Evolutionary conservation across 768 basidiomycete genomes (phyloP).

Genomic region (Rickenella mellea): DNA sequence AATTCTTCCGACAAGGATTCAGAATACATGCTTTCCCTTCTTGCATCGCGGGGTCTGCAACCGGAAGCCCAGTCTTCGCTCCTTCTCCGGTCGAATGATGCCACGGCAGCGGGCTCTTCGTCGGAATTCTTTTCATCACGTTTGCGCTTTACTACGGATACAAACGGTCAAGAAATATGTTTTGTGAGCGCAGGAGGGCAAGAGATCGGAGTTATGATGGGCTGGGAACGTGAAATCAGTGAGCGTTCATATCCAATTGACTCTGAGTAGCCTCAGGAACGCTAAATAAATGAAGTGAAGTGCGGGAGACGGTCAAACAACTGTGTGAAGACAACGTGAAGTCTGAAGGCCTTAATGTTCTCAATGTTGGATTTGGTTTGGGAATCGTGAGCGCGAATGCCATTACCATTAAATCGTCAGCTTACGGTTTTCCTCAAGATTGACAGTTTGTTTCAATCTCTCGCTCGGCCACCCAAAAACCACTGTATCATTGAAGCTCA

Average conservation of each 20-base stretch:
- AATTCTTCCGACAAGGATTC: constrained; percentile 6
- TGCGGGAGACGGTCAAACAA: constrained; percentile 67
- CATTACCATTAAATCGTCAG: background rate
- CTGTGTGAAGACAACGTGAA: constrained; percentile 49
- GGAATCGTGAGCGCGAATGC: constrained; percentile 58
- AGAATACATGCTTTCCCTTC: constrained; percentile 66
- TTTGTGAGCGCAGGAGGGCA: constrained; percentile 52
- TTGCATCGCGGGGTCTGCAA: constrained; percentile 35
- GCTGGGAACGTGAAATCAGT: constrained; percentile 88
- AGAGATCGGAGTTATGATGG: constrained; percentile 99
- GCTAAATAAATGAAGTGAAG: constrained; percentile 24
- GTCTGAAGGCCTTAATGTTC: constrained; percentile 43
- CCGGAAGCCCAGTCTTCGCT: constrained; percentile 21
- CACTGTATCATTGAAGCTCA: constrained; percentile 96
- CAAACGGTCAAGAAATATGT: constrained; percentile 76
- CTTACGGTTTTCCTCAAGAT: constrained; percentile 42
- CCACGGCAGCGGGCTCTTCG: constrained; percentile 50
- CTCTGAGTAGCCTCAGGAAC: no score
- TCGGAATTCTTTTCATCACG: constrained; percentile 62
- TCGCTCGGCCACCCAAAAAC: constrained; percentile 45
- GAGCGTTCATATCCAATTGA: constrained; percentile 9
- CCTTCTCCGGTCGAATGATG: constrained; percentile 40
- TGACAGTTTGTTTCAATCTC: constrained; percentile 68
- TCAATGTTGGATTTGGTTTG: constrained; percentile 92
- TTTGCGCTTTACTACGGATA: constrained; percentile 60